Percentiles rank a stretch among this genome's conserved stretches.
Conservation (phyloP, 148 eudicot genomes). For the Cornus suecica region DNA sequence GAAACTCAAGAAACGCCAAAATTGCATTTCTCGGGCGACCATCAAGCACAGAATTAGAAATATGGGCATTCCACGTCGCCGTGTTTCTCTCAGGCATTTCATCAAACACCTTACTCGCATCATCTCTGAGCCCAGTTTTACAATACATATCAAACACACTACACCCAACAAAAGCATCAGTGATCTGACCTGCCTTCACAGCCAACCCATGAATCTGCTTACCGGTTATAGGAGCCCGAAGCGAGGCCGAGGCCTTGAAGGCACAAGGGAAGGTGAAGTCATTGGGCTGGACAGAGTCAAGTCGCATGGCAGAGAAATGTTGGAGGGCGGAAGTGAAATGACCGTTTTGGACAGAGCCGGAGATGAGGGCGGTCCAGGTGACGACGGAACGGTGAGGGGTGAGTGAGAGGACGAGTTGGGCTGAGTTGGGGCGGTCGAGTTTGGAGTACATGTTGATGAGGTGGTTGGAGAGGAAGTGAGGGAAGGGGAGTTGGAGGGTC, state of each 20-base stretch:
- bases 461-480: conserved; percentile 40
- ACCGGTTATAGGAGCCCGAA: conserved; percentile 19
- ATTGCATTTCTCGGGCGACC: conserved; percentile 32
- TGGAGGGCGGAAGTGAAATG: conserved; percentile 32
- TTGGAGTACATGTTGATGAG: conserved; percentile 62
- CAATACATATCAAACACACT: conserved; percentile 55
- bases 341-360: conserved; percentile 49
- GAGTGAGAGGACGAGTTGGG: conserved; percentile 43
- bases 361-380: conserved; percentile 54
- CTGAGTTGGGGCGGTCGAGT: conserved; percentile 47
- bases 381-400: conserved; percentile 50
- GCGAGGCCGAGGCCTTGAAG: conserved; percentile 37
- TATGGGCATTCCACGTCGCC: conserved; percentile 57
- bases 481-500: conserved; percentile 21
- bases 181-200: conserved; percentile 20
- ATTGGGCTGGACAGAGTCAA: conserved; percentile 33
- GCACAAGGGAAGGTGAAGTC: conserved; percentile 61
- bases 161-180: conserved; percentile 44
- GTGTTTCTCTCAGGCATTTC: conserved; percentile 57
- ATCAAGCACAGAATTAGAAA: conserved; percentile 41
- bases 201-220: conserved; percentile 38
- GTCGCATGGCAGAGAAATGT: conserved; percentile 41
- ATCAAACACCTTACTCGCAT: conserved; percentile 47
- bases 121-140: conserved; percentile 28
- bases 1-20: conserved; percentile 33